Conservation (phyloP, 2,329 filamentous ascomycete species). For the Pestalotiopsis sp. region DNA sequence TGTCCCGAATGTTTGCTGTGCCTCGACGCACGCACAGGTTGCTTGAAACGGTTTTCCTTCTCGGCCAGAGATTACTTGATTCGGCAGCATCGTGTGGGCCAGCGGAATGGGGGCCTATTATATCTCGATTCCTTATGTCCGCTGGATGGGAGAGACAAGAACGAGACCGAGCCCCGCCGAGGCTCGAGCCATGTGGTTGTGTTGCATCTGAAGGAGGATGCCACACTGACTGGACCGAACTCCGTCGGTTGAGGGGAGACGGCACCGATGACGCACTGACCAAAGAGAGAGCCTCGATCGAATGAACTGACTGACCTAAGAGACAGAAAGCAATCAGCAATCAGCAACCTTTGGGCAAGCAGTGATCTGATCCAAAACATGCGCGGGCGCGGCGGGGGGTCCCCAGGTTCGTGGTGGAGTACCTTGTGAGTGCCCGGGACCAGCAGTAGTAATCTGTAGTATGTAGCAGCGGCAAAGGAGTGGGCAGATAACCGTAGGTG, state of each 20-base stretch:
- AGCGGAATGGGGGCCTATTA: not conserved
- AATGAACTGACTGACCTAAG: not conserved
- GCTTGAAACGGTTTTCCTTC: not conserved
- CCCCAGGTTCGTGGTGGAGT: not conserved
- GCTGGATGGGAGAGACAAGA: not conserved
- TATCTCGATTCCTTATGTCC: not conserved
- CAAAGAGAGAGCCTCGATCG: not conserved
- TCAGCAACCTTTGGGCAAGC: too few species aligned
- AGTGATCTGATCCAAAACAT: not conserved
- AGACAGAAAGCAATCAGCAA: too few species aligned
- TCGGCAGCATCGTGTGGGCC: not conserved
- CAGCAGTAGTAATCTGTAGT: too few species aligned
- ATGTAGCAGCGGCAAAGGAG: too few species aligned
- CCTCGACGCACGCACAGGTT: not conserved
- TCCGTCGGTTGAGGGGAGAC: not conserved
- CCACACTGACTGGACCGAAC: not conserved
- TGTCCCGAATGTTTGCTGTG: not conserved
- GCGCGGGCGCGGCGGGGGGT: not conserved
- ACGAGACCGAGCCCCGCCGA: not conserved
- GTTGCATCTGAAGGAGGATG: conserved; percentile 1
- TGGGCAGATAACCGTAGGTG: too few species aligned
- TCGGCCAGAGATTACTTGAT: not conserved
- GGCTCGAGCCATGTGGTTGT: conserved; percentile 1
- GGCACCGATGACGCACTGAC: not conserved
- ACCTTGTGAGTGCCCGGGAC: too few species aligned